Evolutionary conservation across 2,329 filamentous ascomycete species (phyloP), one percentile per base, ranked within the genome.

Genomic region (Sarocladium brachiariae): DNA sequence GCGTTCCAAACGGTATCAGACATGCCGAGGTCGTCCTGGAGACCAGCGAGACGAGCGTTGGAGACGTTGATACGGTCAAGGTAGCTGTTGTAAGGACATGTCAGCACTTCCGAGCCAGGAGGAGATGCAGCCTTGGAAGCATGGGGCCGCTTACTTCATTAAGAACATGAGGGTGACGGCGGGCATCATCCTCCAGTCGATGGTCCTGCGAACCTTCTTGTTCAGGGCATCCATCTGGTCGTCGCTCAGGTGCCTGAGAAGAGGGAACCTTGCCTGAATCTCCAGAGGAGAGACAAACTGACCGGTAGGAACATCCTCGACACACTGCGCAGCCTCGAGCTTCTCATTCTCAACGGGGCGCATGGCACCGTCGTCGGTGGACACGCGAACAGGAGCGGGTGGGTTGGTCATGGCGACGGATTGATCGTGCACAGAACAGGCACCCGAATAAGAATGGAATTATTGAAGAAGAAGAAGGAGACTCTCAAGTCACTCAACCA

Each of bases 11-110:
- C 56, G 2, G 58, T 63, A 38, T 64, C 58, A 23, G 49, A 55
- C 53, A 70, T 63, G n/a, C 54, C 23, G 3, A 72, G 59, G 51
- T 67, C 65, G 16, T 57, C 51, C 51, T 65, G 59, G 39, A 70
- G 58, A 2, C 64, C 64, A 14, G 63, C 63, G 18, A 69, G 60
- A 45, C 64, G 61, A 8, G 67, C 67, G 54, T 69, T 69, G 49
- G 70, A 72, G 45, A 76, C 71, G 57, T 76, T 77, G 35, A 72
- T 74, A 46, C 72, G 65, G 55, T 76, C 72, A 49, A 76, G 65
- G 56, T 75, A 75, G 56, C 70, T 74, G n/a, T n/a, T n/a, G 27
- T n/a, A 19, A 43, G 14, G 18, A 27, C 69, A 2, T 0, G 25
- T 34, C 16, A 34, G 21, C 53, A 46, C 23, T 31, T 35, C 33